Evolutionary conservation across 2,329 filamentous ascomycete species (phyloP).

Genomic region (Aspergillus tamarii): DNA sequence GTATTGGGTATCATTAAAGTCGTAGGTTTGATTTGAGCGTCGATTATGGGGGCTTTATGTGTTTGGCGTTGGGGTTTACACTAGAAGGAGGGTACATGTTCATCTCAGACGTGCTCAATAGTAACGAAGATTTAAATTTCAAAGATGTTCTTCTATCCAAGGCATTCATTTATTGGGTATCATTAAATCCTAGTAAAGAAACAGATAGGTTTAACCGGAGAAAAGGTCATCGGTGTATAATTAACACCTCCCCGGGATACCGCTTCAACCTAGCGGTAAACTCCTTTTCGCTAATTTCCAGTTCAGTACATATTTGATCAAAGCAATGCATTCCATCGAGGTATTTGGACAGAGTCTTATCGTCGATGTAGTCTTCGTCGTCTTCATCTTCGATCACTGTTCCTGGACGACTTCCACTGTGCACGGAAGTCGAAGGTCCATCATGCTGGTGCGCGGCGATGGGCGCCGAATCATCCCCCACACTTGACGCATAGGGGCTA

Average conservation of each 20-base stretch:
- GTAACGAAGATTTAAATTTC: not conserved
- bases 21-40: constrained; percentile 2
- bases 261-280: constrained; percentile 47
- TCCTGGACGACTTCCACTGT: constrained; percentile 30
- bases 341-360: constrained; percentile 44
- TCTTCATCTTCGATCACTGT: constrained; percentile 32
- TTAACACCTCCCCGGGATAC: constrained; percentile 48
- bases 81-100: not conserved
- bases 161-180: constrained; percentile 15
- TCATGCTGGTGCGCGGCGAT: constrained; percentile 18
- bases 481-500: constrained; percentile 33
- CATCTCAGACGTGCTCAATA: not conserved
- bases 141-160: not conserved
- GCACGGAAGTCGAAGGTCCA: constrained; percentile 27
- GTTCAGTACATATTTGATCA: constrained; percentile 55
- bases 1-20: not conserved
- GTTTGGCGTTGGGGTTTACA: constrained; percentile 9
- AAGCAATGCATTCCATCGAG: constrained; percentile 54
- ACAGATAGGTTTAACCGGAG: not conserved
- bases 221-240: constrained; percentile 47
- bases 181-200: constrained; percentile 6
- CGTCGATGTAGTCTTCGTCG: constrained; percentile 38
- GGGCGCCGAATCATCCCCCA: constrained; percentile 24
- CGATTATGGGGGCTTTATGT: not conserved
- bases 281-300: constrained; percentile 52